Evolutionary conservation across 164 flowering plant species (phyloP).

Genomic region (Piper betle): DNA sequence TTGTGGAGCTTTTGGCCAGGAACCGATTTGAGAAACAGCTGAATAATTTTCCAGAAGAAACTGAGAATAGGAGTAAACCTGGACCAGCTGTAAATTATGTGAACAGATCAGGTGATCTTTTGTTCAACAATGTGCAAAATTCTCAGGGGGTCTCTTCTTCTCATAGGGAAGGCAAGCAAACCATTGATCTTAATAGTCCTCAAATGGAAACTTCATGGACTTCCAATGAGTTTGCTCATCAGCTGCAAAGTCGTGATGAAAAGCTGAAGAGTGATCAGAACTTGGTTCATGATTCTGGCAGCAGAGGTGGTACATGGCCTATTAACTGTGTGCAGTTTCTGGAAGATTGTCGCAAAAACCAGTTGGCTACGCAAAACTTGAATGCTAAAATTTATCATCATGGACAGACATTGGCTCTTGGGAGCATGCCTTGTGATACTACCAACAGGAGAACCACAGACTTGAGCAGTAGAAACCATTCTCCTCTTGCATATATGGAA

Average conservation of each 20-base stretch:
- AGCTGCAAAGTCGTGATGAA: conserved; percentile 13
- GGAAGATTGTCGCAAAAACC: conserved; percentile 15
- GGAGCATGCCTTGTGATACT: neutral
- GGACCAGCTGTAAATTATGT: neutral
- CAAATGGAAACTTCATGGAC: conserved; percentile 13
- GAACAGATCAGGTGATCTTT: neutral
- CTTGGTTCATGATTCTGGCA: conserved; percentile 15
- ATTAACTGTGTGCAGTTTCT: conserved; percentile 12
- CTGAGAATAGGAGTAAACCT: neutral
- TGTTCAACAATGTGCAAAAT: conserved; percentile 8
- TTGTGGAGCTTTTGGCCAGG: conserved; percentile 74
- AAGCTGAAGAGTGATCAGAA: conserved; percentile 15
- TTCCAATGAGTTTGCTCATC: conserved; percentile 11
- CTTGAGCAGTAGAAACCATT: neutral
- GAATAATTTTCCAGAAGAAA: conserved; percentile 18
- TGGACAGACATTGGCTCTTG: neutral
- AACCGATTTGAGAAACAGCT: conserved; percentile 61
- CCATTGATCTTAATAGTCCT: conserved; percentile 1
- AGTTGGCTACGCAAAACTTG: conserved; percentile 7
- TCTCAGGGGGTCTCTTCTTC: conserved; percentile 11
- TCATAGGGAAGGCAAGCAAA: conserved; percentile 4
- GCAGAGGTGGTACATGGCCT: conserved; percentile 10
- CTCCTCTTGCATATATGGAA: conserved; percentile 11
- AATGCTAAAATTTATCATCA: neutral
- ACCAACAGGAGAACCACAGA: neutral